Evolutionary conservation across 1,139 yeast genomes (phyloP).

Genomic region (Geotrichum citri-aurantii): DNA sequence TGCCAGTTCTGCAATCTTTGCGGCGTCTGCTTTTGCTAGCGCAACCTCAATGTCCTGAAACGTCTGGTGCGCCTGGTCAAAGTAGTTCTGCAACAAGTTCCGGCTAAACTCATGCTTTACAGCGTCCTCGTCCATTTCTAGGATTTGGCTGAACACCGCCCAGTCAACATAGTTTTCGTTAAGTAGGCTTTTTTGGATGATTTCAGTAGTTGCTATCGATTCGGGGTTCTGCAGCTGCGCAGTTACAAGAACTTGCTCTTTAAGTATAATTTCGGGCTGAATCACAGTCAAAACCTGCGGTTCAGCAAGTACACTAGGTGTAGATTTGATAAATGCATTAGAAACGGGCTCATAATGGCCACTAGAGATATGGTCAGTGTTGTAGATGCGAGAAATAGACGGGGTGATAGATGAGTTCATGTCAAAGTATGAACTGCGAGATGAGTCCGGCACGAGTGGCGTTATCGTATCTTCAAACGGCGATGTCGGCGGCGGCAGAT

Average conservation of each 20-base stretch:
- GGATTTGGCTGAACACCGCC: slow-evolving; percentile 46
- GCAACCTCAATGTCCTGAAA: slow-evolving; percentile 63
- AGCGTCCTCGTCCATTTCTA: slow-evolving; percentile 94
- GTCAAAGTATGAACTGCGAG: neutral
- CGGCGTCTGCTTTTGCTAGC: slow-evolving; percentile 47
- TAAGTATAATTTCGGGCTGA: neutral
- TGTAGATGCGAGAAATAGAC: neutral
- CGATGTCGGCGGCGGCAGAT: neutral
- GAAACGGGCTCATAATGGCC: neutral
- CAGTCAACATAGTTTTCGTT: neutral
- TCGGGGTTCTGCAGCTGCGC: neutral
- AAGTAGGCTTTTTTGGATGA: neutral
- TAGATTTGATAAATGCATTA: neutral
- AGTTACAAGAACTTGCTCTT: neutral
- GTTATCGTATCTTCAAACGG: neutral
- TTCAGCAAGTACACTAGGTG: neutral
- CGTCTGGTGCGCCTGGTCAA: slow-evolving; percentile 84
- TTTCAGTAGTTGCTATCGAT: neutral
- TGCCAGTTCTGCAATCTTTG: slow-evolving; percentile 65
- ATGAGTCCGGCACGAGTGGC: neutral
- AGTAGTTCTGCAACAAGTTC: slow-evolving; percentile 77
- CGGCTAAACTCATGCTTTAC: slow-evolving; percentile 40
- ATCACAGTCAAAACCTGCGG: neutral
- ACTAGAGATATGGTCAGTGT: too few species aligned
- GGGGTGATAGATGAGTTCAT: neutral